Evolutionary conservation across 352 stramenopile genomes (phyloP).

Genomic region (Thalassiosira sp.): DNA sequence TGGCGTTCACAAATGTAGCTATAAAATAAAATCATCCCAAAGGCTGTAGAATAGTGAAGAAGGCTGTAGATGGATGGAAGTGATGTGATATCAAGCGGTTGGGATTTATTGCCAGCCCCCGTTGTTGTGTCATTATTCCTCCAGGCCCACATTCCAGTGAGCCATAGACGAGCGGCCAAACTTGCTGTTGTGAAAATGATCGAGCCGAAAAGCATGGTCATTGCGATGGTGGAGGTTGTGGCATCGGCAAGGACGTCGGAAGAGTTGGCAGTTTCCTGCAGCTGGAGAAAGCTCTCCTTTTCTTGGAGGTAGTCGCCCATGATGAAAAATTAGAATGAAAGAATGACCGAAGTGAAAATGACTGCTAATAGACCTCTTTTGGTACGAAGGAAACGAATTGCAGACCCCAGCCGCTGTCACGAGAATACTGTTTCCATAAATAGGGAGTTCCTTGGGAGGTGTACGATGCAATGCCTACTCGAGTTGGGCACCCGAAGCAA

Average conservation of each 20-base stretch:
- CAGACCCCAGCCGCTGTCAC: too few species aligned
- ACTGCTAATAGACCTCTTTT: too few species aligned
- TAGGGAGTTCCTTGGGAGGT: too few species aligned
- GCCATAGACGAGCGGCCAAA: conserved; percentile 49
- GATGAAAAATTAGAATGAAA: conserved; percentile 3
- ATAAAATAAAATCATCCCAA: conserved; percentile 83
- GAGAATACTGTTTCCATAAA: too few species aligned
- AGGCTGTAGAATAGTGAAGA: conserved; percentile 71
- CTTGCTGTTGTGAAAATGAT: conserved; percentile 67
- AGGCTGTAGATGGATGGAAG: conserved; percentile 82
- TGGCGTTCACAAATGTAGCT: conserved; percentile 86
- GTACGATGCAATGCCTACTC: too few species aligned
- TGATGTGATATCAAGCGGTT: conserved; percentile 58
- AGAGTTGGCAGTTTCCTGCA: not conserved
- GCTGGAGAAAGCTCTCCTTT: conserved; percentile 3
- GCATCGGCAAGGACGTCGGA: conserved; percentile 31
- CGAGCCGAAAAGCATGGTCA: conserved; percentile 71
- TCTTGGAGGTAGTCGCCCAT: conserved; percentile 23
- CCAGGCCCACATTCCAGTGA: conserved; percentile 50
- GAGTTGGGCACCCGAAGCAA: too few species aligned
- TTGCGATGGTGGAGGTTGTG: conserved; percentile 59
- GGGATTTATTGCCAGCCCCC: conserved; percentile 37
- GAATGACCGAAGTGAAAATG: not conserved
- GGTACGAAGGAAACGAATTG: too few species aligned
- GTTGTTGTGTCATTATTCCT: conserved; percentile 21